Evolutionary conservation across 768 basidiomycete genomes (phyloP).

Genomic region (Kwoniella pini): DNA sequence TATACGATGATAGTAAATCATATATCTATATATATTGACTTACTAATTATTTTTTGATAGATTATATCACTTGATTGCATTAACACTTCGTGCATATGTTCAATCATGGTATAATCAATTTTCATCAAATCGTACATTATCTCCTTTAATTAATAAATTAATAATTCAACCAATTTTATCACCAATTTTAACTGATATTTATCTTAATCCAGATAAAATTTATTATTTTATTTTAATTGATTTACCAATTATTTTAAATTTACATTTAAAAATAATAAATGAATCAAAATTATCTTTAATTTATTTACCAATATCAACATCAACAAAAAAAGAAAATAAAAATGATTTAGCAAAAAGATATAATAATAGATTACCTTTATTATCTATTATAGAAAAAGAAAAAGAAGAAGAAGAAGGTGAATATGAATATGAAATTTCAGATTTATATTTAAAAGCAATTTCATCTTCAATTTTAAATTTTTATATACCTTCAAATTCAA

Average conservation of each 20-base stretch:
- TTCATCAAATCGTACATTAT: slow-evolving; percentile 37
- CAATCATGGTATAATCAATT: slow-evolving; percentile 45
- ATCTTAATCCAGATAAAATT: slow-evolving; percentile 21
- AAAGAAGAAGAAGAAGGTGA: no score
- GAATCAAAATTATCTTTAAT: slow-evolving; percentile 13
- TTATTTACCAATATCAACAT: neutral
- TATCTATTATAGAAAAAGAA: slow-evolving; percentile 10
- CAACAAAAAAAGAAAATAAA: neutral
- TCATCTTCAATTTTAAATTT: slow-evolving; percentile 73
- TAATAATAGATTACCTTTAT: slow-evolving; percentile 36
- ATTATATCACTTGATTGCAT: slow-evolving; percentile 39
- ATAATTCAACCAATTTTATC: slow-evolving; percentile 34
- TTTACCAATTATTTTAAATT: slow-evolving; percentile 31
- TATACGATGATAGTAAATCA: no score
- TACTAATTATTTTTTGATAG: no score
- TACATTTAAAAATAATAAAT: slow-evolving; percentile 36
- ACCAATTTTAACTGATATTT: slow-evolving; percentile 28
- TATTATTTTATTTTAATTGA: slow-evolving; percentile 32
- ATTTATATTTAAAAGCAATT: slow-evolving; percentile 39
- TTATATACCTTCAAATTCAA: slow-evolving; percentile 73
- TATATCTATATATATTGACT: no score
- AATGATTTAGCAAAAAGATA: slow-evolving; percentile 14
- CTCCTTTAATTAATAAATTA: slow-evolving; percentile 26
- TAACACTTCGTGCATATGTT: slow-evolving; percentile 39
- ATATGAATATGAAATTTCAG: slow-evolving; percentile 28